phyloP scores from a whole-genome alignment of 169 alveolate genomes.

The Plasmodium billcollinsi region DNA sequence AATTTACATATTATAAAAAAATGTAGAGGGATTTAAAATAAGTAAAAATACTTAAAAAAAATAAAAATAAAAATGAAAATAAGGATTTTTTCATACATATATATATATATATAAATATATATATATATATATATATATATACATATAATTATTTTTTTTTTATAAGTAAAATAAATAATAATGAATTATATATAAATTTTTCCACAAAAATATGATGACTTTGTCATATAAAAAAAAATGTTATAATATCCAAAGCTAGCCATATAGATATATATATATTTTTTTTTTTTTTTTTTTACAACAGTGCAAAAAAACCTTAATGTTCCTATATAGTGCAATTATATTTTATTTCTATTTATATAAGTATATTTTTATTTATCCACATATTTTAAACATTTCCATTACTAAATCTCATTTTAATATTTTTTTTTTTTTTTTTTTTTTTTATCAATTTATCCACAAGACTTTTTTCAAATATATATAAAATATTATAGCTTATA shows the following conservation, averaged over 20 bases:
- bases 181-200: constrained; percentile 18
- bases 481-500: constrained; percentile 27
- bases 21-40: too few relatives aligned
- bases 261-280: neutral
- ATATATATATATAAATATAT: neutral
- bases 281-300: constrained; percentile 75
- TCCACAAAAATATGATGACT: constrained; percentile 41
- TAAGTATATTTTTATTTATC: constrained; percentile 32
- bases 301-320: constrained; percentile 57
- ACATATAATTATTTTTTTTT: neutral
- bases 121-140: neutral
- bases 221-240: constrained; percentile 38
- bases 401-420: constrained; percentile 25
- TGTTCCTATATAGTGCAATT: constrained; percentile 44
- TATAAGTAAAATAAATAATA: constrained; percentile 16
- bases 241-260: constrained; percentile 71
- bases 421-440: constrained; percentile 30
- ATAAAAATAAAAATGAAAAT: too few relatives aligned
- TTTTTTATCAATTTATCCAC: constrained; percentile 20
- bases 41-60: too few relatives aligned
- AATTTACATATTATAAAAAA: too few relatives aligned
- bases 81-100: neutral
- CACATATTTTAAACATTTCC: constrained; percentile 12
- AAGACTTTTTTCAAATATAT: constrained; percentile 28
- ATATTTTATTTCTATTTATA: constrained; percentile 54